Base-by-base conservation (phyloP, 208 protist genomes). In the Naegleria lovaniensis region DNA sequence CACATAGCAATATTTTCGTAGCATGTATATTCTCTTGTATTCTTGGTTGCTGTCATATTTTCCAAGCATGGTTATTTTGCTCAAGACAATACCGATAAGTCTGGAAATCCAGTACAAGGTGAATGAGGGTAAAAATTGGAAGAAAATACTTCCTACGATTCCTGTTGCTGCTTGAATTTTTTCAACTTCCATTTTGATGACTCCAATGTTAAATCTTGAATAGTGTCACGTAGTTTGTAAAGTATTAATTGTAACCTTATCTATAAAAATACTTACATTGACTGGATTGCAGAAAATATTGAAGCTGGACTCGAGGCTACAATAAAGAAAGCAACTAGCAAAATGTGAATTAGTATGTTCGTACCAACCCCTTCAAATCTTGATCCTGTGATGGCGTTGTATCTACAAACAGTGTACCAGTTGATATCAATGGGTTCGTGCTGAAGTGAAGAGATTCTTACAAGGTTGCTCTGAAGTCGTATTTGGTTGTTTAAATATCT, bases 381-480 rank as follows among this genome's bases (percentile, higher is more conserved):
- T 85, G 38, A 43, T 13, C 83, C 39, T 85, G 83, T 85, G 5
- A 85, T 33, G 5, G 16, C 39, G 22, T 13, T 13, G 29, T 38
- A 29, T 33, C n/a, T 85, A 19, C 83, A 85, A n/a, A 85, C n/a
- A 48, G n/a, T 33, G 15, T 85, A 38, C 83, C 83, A 85, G 38
- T 85, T 85, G 15, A 85, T 85, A 29, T 85, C 83, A 85, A 19
- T 43, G 16, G 83, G 83, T 85, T 85, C 83, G 3, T 48, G n/a
- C 7, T 39, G 6, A 36, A 79, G 6, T 36, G 29, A n/a, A 13
- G 19, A n/a, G 9, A 79, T 36, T 25, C 6, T 36, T 9, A 79
- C n/a, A 11, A 29, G 6, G 7, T 79, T 29, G 36, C 36, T 79
- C 7, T 79, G 16, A 6, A 36, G n/a, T 15, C 16, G 19, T 36